These are phyloP conservation scores for Microbotryum saponariae DNA, from an alignment of 1,284 basidiomycete species.

Conservation along the genomic window DNA sequence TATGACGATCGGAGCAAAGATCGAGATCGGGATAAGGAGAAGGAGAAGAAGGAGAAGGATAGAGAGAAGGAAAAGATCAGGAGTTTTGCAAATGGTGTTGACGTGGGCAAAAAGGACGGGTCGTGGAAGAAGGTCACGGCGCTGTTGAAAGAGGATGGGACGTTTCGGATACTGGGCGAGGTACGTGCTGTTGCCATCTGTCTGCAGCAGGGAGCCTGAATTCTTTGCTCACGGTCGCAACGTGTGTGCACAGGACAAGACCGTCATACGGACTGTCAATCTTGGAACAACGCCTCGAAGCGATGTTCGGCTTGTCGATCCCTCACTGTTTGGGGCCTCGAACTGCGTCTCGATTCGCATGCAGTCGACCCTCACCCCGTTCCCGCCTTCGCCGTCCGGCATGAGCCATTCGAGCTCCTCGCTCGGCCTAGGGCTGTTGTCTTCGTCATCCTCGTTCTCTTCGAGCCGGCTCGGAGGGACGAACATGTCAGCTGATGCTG, in stretches of 20 bases:
- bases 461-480: constrained; percentile 3
- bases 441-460: constrained; percentile 12
- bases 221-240: background rate
- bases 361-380: background rate
- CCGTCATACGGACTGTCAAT: constrained; percentile 22
- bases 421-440: constrained; percentile 2
- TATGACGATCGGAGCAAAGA: constrained; percentile 9
- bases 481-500: background rate
- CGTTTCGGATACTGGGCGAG: constrained; percentile 23
- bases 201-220: background rate
- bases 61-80: constrained; percentile 10
- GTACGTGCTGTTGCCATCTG: background rate
- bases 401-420: background rate
- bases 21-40: constrained; percentile 6
- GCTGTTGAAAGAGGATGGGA: constrained; percentile 28
- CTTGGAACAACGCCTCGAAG: constrained; percentile 21
- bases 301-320: constrained; percentile 33
- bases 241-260: constrained; percentile 15
- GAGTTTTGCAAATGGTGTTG: background rate
- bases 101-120: constrained; percentile 10
- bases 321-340: constrained; percentile 32
- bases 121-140: constrained; percentile 16
- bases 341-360: constrained; percentile 26
- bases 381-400: constrained; percentile 6
- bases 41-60: constrained; percentile 12